Evolutionary conservation across 257 asterid genomes (phyloP).

Genomic region (Solanum neorickii): DNA sequence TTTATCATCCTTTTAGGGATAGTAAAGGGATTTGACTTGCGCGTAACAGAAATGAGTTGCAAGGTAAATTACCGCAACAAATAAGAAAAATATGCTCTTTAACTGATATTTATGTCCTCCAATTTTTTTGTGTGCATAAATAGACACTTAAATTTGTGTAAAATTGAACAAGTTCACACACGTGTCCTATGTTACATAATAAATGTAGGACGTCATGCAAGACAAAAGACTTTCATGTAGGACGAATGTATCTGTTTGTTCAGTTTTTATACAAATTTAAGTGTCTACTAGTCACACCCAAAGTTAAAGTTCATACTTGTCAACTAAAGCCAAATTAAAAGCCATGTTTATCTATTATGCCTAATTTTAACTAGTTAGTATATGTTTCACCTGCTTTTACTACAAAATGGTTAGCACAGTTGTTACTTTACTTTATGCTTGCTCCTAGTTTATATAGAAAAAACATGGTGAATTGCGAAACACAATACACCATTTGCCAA

Average conservation of each 20-base stretch:
- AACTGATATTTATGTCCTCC: too few species aligned
- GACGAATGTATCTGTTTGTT: background rate
- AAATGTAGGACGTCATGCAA: too few species aligned
- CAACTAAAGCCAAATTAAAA: too few species aligned
- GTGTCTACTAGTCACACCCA: background rate
- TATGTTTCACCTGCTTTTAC: background rate
- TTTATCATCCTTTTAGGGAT: background rate
- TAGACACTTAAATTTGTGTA: too few species aligned
- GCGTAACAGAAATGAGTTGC: background rate
- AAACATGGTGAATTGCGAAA: background rate
- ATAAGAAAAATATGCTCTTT: background rate
- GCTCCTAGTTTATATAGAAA: background rate
- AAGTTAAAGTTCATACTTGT: too few species aligned
- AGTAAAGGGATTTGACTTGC: background rate
- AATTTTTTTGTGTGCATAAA: fast-evolving
- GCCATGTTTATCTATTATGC: background rate
- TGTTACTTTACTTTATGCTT: background rate
- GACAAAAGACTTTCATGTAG: too few species aligned
- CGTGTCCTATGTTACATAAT: background rate
- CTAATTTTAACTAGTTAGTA: background rate
- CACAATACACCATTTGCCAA: background rate
- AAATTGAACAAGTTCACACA: background rate
- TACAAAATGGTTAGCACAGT: background rate
- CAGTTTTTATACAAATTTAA: background rate
- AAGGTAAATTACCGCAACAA: background rate